Conservation (phyloP, 352 stramenopile genomes). For the Bremia lactucae region DNA sequence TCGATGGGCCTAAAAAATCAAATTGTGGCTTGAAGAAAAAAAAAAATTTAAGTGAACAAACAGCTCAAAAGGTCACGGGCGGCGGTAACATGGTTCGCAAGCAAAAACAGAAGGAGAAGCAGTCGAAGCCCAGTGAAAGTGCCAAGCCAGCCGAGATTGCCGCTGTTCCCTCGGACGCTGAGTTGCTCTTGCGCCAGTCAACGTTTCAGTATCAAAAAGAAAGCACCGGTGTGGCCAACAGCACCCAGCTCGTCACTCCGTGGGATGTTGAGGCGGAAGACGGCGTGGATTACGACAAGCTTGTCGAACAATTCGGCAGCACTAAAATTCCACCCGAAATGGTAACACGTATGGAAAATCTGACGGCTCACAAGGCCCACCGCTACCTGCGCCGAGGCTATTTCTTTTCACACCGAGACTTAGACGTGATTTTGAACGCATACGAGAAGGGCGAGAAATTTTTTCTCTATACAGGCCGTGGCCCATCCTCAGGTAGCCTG, state of each 20-base stretch:
- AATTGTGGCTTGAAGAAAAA: conserved; percentile 85
- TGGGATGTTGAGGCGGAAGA: conserved; percentile 92
- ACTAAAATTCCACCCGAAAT: conserved; percentile 89
- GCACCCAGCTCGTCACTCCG: conserved; percentile 83
- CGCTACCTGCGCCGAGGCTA: conserved; percentile 96
- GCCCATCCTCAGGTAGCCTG: conserved; percentile 93
- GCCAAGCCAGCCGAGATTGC: conserved; percentile 56
- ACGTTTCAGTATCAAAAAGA: conserved; percentile 63
- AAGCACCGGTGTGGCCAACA: conserved; percentile 33
- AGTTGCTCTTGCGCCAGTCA: conserved; percentile 60
- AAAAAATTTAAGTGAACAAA: conserved; percentile 70
- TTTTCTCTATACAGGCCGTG: conserved; percentile 99
- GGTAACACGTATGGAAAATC: conserved; percentile 90
- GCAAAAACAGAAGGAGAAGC: conserved; percentile 35
- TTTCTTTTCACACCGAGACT: conserved; percentile 99
- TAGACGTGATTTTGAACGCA: conserved; percentile 91
- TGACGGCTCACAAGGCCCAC: conserved; percentile 91
- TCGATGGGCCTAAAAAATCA: conserved; percentile 50
- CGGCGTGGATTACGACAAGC: conserved; percentile 98
- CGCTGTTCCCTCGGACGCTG: conserved; percentile 36
- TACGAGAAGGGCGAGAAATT: conserved; percentile 96
- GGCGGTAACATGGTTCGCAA: conserved; percentile 23
- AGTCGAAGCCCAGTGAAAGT: conserved; percentile 61
- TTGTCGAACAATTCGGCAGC: conserved; percentile 97
- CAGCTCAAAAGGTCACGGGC: conserved; percentile 38